Evolutionary conservation across 2,329 filamentous ascomycete species (phyloP).

Genomic region (Fusarium sp.): DNA sequence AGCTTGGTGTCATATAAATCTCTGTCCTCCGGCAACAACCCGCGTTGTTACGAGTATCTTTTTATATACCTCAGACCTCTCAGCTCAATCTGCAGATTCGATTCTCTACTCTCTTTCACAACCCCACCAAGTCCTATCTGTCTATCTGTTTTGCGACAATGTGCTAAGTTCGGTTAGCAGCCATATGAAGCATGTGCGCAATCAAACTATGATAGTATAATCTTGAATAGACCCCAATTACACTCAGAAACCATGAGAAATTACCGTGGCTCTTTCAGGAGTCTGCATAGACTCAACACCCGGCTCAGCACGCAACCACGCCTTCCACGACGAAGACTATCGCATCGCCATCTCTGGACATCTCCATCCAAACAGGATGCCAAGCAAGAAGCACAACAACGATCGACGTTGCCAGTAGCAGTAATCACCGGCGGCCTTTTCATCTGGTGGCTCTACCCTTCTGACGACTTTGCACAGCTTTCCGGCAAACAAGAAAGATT

Average conservation of each 20-base stretch:
- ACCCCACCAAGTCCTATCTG: not conserved
- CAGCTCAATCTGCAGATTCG: not conserved
- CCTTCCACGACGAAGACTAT: conserved; percentile 34
- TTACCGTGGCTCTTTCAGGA: conserved; percentile 41
- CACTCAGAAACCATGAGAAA: conserved; percentile 40
- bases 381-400: conserved; percentile 43
- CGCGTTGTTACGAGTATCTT: not conserved
- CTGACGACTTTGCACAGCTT: conserved; percentile 58
- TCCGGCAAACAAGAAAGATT: conserved; percentile 41
- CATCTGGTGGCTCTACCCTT: conserved; percentile 60
- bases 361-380: conserved; percentile 31
- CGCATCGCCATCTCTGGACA: conserved; percentile 39
- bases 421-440: conserved; percentile 56
- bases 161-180: conserved; percentile 22
- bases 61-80: not conserved
- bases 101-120: conserved; percentile 21
- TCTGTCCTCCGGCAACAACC: conserved; percentile 7
- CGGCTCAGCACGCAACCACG: conserved; percentile 35
- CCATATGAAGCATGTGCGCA: conserved; percentile 38
- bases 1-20: conserved; percentile 34
- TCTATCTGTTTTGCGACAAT: conserved; percentile 16
- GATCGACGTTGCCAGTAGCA: conserved; percentile 50
- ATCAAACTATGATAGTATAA: conserved; percentile 26
- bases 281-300: conserved; percentile 37
- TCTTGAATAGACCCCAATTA: conserved; percentile 24